Evolutionary conservation across 352 stramenopile genomes (phyloP).

Genomic region (Globisporangium heterothallicum): DNA sequence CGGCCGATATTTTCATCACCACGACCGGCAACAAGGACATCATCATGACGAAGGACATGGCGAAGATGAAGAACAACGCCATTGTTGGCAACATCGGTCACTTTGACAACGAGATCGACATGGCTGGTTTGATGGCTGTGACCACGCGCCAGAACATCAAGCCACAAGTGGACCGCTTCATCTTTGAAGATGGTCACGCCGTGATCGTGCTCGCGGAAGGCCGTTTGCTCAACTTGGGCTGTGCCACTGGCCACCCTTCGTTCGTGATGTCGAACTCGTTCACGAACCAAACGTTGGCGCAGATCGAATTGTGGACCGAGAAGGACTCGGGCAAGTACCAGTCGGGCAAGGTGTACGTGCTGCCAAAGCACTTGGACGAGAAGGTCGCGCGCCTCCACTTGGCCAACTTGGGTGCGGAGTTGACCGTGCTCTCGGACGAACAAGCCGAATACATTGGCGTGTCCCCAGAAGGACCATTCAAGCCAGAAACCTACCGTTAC

Average conservation of each 20-base stretch:
- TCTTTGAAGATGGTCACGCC: conserved; percentile 94
- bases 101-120: conserved; percentile 99
- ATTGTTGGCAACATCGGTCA: conserved; percentile 99
- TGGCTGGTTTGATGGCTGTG: conserved; percentile 87
- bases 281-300: conserved; percentile 98
- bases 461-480: conserved; percentile 92
- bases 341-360: conserved; percentile 95
- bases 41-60: conserved; percentile 95
- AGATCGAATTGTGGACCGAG: conserved; percentile 98
- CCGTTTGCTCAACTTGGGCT: conserved; percentile 97
- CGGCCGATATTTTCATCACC: conserved; percentile 98
- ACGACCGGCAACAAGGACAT: conserved; percentile 99
- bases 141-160: conserved; percentile 98
- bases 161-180: conserved; percentile 98
- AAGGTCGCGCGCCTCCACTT: conserved; percentile 98
- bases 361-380: conserved; percentile 98
- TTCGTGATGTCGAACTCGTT: conserved; percentile 99
- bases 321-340: conserved; percentile 94
- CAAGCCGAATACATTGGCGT: conserved; percentile 99
- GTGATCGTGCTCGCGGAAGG: conserved; percentile 97
- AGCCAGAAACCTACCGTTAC: conserved; percentile 98
- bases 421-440: conserved; percentile 93
- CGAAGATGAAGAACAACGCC: conserved; percentile 99
- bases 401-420: conserved; percentile 92
- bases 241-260: conserved; percentile 97